Conservation (phyloP, 2,329 filamentous ascomycete species). For the Sclerotinia sclerotiorum region DNA sequence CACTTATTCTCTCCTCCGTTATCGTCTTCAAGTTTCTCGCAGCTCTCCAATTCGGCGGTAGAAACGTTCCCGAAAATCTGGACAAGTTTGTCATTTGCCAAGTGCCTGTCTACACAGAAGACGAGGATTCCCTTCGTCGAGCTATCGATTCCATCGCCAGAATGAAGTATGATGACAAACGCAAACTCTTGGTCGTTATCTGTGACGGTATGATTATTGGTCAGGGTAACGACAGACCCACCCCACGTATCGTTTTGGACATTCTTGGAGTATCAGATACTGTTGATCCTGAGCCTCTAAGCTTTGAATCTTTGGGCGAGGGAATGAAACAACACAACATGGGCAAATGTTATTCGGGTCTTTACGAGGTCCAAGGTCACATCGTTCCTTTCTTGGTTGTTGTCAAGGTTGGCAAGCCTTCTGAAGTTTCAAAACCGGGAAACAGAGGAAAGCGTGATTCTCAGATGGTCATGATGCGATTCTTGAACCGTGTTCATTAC, state of each 20-base stretch:
- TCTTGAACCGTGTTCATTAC: slow-evolving; percentile 98
- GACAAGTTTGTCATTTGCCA: slow-evolving; percentile 99
- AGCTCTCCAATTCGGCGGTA: slow-evolving; percentile 87
- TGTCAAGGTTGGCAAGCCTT: slow-evolving; percentile 88
- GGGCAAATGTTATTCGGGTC: slow-evolving; percentile 96
- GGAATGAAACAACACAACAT: slow-evolving; percentile 98
- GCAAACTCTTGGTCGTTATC: slow-evolving; percentile 87
- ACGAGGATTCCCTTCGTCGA: slow-evolving; percentile 94
- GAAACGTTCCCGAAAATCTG: slow-evolving; percentile 90
- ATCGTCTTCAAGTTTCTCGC: slow-evolving; percentile 97
- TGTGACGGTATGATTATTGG: slow-evolving; percentile 99
- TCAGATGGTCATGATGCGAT: slow-evolving; percentile 97
- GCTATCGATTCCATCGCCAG: slow-evolving; percentile 94
- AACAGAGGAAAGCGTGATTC: slow-evolving; percentile 99
- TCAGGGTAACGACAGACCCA: slow-evolving; percentile 94
- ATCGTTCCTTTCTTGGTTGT: slow-evolving; percentile 97
- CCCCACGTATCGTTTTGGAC: slow-evolving; percentile 91
- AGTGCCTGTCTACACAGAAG: slow-evolving; percentile 96
- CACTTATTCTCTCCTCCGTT: slow-evolving; percentile 73
- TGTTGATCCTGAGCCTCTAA: slow-evolving; percentile 91
- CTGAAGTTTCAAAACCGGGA: slow-evolving; percentile 73
- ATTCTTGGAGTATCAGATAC: slow-evolving; percentile 93
- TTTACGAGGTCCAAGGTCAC: slow-evolving; percentile 97
- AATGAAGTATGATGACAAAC: slow-evolving; percentile 98
- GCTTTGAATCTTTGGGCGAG: slow-evolving; percentile 94